Evolutionary conservation across 2,329 filamentous ascomycete genomes (phyloP), one percentile per base, ranked within the genome.

Genomic region (Scorias spongiosa): DNA sequence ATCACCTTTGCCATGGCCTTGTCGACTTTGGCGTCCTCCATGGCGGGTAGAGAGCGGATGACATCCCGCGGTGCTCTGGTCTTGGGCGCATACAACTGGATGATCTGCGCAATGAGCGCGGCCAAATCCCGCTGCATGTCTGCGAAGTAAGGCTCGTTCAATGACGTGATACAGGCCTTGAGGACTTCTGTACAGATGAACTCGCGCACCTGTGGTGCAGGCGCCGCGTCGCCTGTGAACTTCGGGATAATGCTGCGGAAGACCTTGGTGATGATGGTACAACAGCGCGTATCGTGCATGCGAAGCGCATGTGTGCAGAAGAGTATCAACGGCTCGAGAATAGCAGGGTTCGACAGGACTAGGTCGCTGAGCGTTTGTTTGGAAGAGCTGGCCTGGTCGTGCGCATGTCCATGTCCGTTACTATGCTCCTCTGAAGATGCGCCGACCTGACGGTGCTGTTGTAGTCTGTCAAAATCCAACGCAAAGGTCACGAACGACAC

Each of bases 91-190:
- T 94, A 94, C 48, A 83, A 75, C 8, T 81, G 74, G 54, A 94
- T 71, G 48, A 96, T 91, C 3, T 80, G 76, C 0, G 88, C 88
- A 48, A 98, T 94, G 32, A 96, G 71, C 17, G 80, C 76, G 1
- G 87, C 89, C 17, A 98, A 72, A 42, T 98, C 88, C 59, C 88
- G 89, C 57, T 98, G 91, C 49, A 93, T 76, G 53, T 98, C 91
- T 29, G 95, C 88, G 63, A 96, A 98, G 63, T 96, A 95, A 0
- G 86, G 81, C 52, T 98, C 91, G 63, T 96, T 84, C 42, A 98
- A 77, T 2, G 84, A 93, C 1, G 81, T 84, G 59, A 95, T 84
- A 56, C 84, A 89, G 0, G 87, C 86, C 66, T 88, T 85, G 41
- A 98, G 74, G 2, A 96, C 85, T 51, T 94, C 84, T 5, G 79